A percentile compares a stretch with the other conserved stretches of the same genome.
phyloP scores from a whole-genome alignment of 257 asterid species.

The Nicotiana obtusifolia region DNA sequence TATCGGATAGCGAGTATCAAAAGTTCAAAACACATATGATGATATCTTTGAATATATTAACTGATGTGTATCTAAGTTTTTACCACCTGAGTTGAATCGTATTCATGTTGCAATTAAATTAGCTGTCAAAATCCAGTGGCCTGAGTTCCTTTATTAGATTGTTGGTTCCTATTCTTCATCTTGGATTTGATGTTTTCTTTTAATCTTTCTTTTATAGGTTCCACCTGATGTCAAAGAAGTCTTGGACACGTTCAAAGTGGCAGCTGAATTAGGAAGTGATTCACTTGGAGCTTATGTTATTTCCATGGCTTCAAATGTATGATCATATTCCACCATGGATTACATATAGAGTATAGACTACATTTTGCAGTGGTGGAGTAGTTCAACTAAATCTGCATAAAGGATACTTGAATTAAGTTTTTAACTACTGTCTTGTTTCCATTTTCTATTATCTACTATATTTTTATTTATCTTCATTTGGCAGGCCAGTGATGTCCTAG shows the following conservation, averaged over 20 bases:
- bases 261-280: conserved; percentile 91
- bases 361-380: neutral
- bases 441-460: neutral
- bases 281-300: conserved; percentile 97
- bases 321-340: conserved; percentile 7
- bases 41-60: neutral
- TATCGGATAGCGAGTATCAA: neutral
- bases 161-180: neutral
- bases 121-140: neutral
- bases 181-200: neutral
- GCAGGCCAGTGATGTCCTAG: conserved; percentile 99
- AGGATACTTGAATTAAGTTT: neutral
- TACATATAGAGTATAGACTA: neutral
- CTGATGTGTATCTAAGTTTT: neutral
- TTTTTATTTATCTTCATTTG: conserved; percentile 13
- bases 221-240: conserved; percentile 85
- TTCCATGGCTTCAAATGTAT: conserved; percentile 94
- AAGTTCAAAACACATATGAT: too few relatives aligned
- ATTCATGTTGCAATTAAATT: neutral
- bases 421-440: neutral
- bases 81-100: neutral
- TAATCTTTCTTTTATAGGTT: conserved; percentile 40
- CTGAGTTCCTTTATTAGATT: neutral
- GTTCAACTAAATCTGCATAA: neutral
- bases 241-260: conserved; percentile 87